These are phyloP conservation scores for Candida andamanensis DNA, from an alignment of 805 yeast genomes.

Conservation along the genomic window DNA sequence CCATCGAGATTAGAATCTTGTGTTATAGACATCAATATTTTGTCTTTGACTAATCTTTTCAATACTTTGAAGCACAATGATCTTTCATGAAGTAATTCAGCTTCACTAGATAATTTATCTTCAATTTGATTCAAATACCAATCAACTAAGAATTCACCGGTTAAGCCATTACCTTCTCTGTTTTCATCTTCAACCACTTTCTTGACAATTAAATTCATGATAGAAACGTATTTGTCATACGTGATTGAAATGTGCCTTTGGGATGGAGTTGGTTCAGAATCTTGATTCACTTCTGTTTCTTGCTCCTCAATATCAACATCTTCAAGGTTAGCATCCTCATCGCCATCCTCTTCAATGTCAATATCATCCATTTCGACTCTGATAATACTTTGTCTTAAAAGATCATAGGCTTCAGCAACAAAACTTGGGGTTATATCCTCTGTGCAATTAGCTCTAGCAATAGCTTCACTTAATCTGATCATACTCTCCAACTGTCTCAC, in stretches of 20 bases:
- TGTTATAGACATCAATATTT: constrained; percentile 61
- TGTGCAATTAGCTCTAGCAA: constrained; percentile 94
- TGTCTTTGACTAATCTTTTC: constrained; percentile 76
- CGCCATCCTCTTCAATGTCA: constrained; percentile 51
- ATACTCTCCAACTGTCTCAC: constrained; percentile 94
- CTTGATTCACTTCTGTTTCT: constrained; percentile 8
- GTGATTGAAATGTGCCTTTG: constrained; percentile 47
- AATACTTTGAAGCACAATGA: constrained; percentile 73
- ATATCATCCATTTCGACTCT: constrained; percentile 92
- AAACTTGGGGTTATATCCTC: constrained; percentile 78
- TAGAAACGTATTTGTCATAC: constrained; percentile 79
- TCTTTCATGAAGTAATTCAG: constrained; percentile 65
- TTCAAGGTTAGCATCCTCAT: constrained; percentile 12
- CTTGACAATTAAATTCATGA: constrained; percentile 75
- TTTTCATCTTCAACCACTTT: constrained; percentile 52
- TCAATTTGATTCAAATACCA: constrained; percentile 78
- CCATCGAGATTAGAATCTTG: constrained; percentile 22
- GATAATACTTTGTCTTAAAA: constrained; percentile 85
- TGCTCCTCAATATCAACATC: constrained; percentile 12
- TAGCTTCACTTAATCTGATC: constrained; percentile 91
- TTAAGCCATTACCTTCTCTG: constrained; percentile 53
- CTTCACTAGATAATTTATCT: constrained; percentile 62
- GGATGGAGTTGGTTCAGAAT: constrained; percentile 2
- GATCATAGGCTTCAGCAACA: constrained; percentile 89
- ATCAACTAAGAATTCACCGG: constrained; percentile 64